Evolutionary conservation across 2,329 filamentous ascomycete genomes (phyloP), one percentile per base, ranked within the genome.

Genomic region (Cercospora brassicicola): DNA sequence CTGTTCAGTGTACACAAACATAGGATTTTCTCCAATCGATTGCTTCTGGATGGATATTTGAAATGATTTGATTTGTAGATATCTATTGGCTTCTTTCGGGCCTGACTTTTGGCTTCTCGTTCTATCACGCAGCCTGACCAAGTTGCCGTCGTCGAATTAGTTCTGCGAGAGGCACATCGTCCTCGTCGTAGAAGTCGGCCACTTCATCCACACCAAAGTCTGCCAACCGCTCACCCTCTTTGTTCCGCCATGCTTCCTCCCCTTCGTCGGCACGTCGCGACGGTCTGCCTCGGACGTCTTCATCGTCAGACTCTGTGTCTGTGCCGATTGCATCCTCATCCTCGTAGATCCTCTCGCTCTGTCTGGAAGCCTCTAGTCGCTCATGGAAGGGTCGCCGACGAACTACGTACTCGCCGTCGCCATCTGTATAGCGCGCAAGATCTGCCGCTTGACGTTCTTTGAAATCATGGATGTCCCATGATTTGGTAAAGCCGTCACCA

Each of bases 141-240:
- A 42, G 15, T 23, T 66, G 68, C 33, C 88, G 81, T 70, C 88
- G 82, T 59, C 87, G 81, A 55, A 93, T 79, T 13, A 94, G 74
- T 76, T 92, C 88, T 3, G 86, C 88, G 48, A 94, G 79, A 0
- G 91, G 91, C 13, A 94, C 80, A 73, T 93, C 88, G 68, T 90
- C 88, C 70, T 89, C 87, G 72, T 88, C 84, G 30, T 88, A 87
- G 57, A 89, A 89, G 69, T 93, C 90, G 0, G 85, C 86, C 13
- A 91, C 90, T 74, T 93, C 90, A 73, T 94, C 92, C 0, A 95
- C 91, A 1, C 92, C 92, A 75, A 89, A 95, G 74, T 95, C 92
- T 51, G 86, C 84, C 60, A 95, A 79, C 36, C 88, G 83, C 75
- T 94, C 91, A 1, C 91, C 92, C 62, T 94, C 91, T 0, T 87